Evolutionary conservation across 2,329 filamentous ascomycete species (phyloP), one percentile per base, ranked within the genome.

Genomic region (Curvularia hawaiiensis): DNA sequence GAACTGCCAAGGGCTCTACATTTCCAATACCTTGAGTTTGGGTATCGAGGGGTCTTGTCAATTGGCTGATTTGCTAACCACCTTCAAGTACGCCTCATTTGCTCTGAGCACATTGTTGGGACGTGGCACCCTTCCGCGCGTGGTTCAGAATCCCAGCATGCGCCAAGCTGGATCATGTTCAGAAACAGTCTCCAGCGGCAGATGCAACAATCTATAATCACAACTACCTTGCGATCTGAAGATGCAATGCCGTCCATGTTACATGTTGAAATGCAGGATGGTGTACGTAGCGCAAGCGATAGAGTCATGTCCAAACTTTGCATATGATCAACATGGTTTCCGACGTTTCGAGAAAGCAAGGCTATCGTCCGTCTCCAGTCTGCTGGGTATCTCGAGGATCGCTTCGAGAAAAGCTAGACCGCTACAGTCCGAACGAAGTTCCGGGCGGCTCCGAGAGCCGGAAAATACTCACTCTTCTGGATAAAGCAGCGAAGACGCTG

Each of bases 161-260:
- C 57, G 46, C 56, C 50, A 11, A 46, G 28, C 56, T 56, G n/a
- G 43, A 52, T 50, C 49, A 35, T 41, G 24, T 39, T 54, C 47
- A 54, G 61, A 58, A 60, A 52, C 41, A 45, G 59, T 44, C 49
- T 26, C 24, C 46, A 59, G 40, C 30, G 24, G 49, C 41, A 48
- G 6, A 58, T 64, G 59, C 64, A 62, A 60, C 58, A 58, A 59
- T 52, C 43, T 45, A 55, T 52, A 57, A 57, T 56, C 58, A 38
- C 16, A 16, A 51, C 50, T 46, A 35, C 52, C 50, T 16, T 22
- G 24, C 38, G 44, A 30, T 41, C 40, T 59, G 26, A 38, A 60
- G 53, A 54, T 47, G 58, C 56, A 50, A 20, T 48, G 47, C 45
- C 50, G 22, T 57, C 50, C 31, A 11, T 20, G 50, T 26, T 46